A percentile compares a stretch with the other conserved stretches of the same genome.
phyloP scores from a whole-genome alignment of 768 basidiomycete genomes.

The Kwoniella heveanensis region DNA sequence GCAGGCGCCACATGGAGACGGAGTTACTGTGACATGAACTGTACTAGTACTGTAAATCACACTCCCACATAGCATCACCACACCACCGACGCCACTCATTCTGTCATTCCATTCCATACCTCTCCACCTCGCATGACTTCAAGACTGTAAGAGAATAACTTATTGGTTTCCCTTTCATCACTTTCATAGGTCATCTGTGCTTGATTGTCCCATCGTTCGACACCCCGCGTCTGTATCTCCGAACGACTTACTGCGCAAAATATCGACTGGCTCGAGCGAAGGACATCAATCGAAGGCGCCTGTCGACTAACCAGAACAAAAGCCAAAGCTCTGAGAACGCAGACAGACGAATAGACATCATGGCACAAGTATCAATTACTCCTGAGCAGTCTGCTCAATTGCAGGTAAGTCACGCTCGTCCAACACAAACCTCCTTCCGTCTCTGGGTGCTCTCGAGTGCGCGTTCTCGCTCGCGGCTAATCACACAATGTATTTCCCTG shows the following conservation, averaged over 20 bases:
- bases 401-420: conserved; percentile 13
- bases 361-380: conserved; percentile 7
- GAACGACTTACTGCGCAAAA: no score
- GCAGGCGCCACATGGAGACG: not conserved
- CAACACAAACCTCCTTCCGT: not conserved
- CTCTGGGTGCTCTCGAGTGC: no score
- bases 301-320: not conserved
- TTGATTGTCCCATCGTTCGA: not conserved
- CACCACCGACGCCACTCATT: not conserved
- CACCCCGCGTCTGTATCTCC: no score
- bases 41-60: no score
- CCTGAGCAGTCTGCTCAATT: conserved; percentile 28
- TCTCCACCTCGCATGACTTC: not conserved
- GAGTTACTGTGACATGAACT: no score
- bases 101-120: not conserved
- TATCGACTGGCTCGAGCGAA: no score
- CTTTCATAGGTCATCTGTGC: not conserved
- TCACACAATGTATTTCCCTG: no score
- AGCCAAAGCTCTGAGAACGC: not conserved
- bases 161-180: not conserved
- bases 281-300: no score
- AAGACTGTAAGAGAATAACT: not conserved
- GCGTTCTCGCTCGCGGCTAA: no score
- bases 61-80: no score
- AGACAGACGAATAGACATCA: not conserved